Conservation (phyloP, 148 eudicot species). For the Arctostaphylos glauca region DNA sequence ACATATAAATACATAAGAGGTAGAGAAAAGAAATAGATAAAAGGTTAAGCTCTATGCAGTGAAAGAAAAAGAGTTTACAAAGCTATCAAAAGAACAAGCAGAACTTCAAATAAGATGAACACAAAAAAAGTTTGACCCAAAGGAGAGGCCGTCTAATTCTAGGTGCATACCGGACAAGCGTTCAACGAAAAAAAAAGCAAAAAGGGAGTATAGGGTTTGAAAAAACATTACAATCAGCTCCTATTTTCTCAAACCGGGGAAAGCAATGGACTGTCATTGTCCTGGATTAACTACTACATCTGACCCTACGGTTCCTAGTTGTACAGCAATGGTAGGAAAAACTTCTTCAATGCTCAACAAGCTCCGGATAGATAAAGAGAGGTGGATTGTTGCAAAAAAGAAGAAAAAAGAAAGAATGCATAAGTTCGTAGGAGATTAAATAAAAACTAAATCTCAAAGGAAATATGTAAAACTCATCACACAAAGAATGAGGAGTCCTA, state of each 20-base stretch:
- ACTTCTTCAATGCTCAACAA: not conserved
- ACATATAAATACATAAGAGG: too few relatives aligned
- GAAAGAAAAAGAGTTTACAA: too few relatives aligned
- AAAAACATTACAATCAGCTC: not conserved
- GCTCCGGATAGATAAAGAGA: not conserved
- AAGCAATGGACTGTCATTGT: not conserved
- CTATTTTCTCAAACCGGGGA: not conserved
- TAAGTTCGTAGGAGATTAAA: not conserved
- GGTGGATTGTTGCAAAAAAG: not conserved
- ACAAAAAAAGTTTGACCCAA: not conserved
- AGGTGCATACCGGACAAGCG: not conserved
- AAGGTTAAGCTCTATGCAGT: too few relatives aligned
- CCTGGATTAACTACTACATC: not conserved
- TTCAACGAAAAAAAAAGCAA: not conserved
- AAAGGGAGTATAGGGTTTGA: not conserved
- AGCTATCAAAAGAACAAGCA: not conserved
- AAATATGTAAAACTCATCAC: not conserved
- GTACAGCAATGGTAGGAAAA: not conserved
- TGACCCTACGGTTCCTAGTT: not conserved
- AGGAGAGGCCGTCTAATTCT: not conserved
- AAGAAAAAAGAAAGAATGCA: not conserved
- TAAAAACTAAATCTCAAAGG: not conserved
- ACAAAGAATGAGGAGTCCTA: not conserved
- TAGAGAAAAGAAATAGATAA: too few relatives aligned
- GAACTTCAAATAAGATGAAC: not conserved